Evolutionary conservation across 2,329 filamentous ascomycete species (phyloP).

Genomic region (Botrytis elliptica): DNA sequence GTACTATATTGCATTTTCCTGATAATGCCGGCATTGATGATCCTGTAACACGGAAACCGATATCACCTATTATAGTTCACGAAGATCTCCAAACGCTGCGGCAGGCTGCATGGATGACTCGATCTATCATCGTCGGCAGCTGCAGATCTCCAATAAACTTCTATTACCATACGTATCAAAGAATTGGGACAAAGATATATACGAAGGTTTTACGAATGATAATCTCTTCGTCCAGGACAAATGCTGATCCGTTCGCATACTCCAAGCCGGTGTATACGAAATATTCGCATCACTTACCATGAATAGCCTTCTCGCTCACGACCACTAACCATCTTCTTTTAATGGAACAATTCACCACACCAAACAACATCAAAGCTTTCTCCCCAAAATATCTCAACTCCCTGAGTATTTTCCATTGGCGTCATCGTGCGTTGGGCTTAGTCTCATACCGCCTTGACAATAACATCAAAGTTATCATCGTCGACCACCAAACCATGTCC

Average conservation of each 20-base stretch:
- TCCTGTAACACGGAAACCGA: no score
- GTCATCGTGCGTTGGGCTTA: not conserved
- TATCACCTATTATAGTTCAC: not conserved
- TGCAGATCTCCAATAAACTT: not conserved
- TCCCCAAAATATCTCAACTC: not conserved
- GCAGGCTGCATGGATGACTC: not conserved
- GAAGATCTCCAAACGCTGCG: not conserved
- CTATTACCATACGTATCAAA: not conserved
- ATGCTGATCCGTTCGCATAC: not conserved
- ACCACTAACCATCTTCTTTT: not conserved
- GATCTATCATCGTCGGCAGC: not conserved
- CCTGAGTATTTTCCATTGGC: not conserved
- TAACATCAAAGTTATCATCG: not conserved
- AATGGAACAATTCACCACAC: not conserved
- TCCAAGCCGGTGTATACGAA: not conserved
- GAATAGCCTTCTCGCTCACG: not conserved
- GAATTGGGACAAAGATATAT: not conserved
- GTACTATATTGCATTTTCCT: not conserved
- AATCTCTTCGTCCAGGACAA: not conserved
- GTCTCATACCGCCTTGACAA: not conserved
- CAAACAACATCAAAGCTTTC: not conserved
- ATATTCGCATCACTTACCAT: not conserved
- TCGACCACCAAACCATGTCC: not conserved
- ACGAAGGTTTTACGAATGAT: not conserved
- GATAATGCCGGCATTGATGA: not conserved